Evolutionary conservation across 306 rosid genomes (phyloP).

Genomic region (Gastrolobium villosum): DNA sequence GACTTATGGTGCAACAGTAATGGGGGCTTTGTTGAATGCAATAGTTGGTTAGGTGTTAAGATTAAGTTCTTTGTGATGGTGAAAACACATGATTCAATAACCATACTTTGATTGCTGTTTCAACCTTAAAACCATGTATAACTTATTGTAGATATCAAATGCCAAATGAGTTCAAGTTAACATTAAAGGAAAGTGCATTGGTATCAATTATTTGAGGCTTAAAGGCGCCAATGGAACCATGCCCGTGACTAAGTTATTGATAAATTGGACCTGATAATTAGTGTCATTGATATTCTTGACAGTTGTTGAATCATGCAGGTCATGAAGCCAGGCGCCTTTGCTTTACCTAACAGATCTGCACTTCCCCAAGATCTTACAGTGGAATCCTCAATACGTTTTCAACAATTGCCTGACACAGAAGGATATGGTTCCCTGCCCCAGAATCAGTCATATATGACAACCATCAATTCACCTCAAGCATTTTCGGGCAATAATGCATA

Average conservation of each 20-base stretch:
- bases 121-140: slow-evolving; percentile 4
- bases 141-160: background rate
- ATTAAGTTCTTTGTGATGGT: slow-evolving; percentile 8
- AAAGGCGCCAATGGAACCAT: slow-evolving; percentile 5
- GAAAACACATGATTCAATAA: background rate
- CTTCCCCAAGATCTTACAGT: slow-evolving; percentile 46
- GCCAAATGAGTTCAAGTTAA: background rate
- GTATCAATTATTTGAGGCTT: slow-evolving; percentile 6
- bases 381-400: slow-evolving; percentile 36
- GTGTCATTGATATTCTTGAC: slow-evolving; percentile 35
- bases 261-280: slow-evolving; percentile 38
- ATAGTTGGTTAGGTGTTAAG: background rate
- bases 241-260: slow-evolving; percentile 12
- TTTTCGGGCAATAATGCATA: slow-evolving; percentile 52
- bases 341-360: slow-evolving; percentile 51
- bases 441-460: slow-evolving; percentile 47
- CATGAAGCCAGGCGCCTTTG: slow-evolving; percentile 49
- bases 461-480: slow-evolving; percentile 51
- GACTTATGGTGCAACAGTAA: background rate
- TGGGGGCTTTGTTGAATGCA: background rate
- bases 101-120: slow-evolving; percentile 19
- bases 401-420: slow-evolving; percentile 29
- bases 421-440: slow-evolving; percentile 45
- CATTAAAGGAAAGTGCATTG: slow-evolving; percentile 3
- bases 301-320: slow-evolving; percentile 56